Base-by-base conservation (phyloP, 2,329 filamentous ascomycete species). In the Ceratocystis variospora region DNA sequence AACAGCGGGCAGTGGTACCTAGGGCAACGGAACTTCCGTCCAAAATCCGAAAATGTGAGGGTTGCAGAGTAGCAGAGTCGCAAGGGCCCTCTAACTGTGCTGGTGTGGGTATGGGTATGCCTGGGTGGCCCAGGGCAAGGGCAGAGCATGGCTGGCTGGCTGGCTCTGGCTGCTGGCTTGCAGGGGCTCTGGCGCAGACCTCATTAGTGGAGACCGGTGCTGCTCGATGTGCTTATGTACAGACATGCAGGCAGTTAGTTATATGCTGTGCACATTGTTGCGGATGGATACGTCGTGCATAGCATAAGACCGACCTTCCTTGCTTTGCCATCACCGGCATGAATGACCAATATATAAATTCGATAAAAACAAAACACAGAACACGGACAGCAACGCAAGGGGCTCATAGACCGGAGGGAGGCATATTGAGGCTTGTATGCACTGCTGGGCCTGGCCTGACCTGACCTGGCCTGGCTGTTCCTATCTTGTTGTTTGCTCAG, bases 11-110 rank as follows among this genome's bases (percentile, higher is more conserved):
- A 59, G 25, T 1, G 28, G 62, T 63, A 63, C 62, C n/a, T 63
- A 5, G 28, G 44, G 44, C 62, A 48, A 63, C 62, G 45, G 62
- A 41, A 46, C 62, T 31, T 63, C 62, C 62, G 45, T 63, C 5
- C 28, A 31, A 37, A 33, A 59, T 37, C 28, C 55, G 33, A 15
- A 37, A 33, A 59, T 59, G 17, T 19, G 55, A 59, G 55, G 28
- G 55, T 37, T 3, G 55, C 28, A 59, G 55, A 31, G 55, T 59
- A 33, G 55, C 55, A 59, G 55, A 59, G 55, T 59, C 28, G 61
- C 61, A 31, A 48, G 61, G 61, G 25, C 61, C 37, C 37, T 31
- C 45, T 25, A 5, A 53, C 48, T 53, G 19, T 53, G 48, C 17
- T 53, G 19, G 55, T 59, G 55, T 64, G 19, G 45, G 46, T 48